Base-by-base conservation (phyloP, 2,329 filamentous ascomycete genomes). In the Cladosporium sp. region DNA sequence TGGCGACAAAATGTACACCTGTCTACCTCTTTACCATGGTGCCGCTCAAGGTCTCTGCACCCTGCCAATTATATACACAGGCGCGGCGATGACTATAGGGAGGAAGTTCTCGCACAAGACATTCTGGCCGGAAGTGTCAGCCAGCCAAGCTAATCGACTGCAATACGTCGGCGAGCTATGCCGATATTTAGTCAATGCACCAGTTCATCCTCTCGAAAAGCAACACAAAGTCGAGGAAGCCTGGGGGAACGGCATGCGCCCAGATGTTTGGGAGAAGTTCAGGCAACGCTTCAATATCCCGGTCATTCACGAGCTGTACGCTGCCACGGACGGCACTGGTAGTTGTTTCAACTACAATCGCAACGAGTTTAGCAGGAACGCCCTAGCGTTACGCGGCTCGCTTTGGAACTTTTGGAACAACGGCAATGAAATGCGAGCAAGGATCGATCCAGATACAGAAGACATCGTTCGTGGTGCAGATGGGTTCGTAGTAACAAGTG, bases 111-210 rank as follows among this genome's bases (percentile, higher is more conserved):
- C 88, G 3, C 88, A 87, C 10, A 83, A 81, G 62, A 83, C 78
- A 1, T 95, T 93, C 73, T 93, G 89, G 87, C 77, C 82, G 5
- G 90, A 94, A 58, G 87, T 88, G 13, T 82, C 88, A 20, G 79
- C 79, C 24, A 82, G 81, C 55, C 76, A 86, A 12, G 88, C 90
- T 17, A 93, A 88, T 2, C 79, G 85, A 5, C 85, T 94, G 58
- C 90, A 93, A 70, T 95, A 95, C 68, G 90, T 95, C 7, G 90
- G 90, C 52, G 90, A 95, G 73, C 91, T 89, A 0, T 86, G 90
- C 62, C 86, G 90, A 3, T 95, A 95, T 70, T 80, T 94, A 1
- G 78, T 94, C 17, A 81, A 88, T 0, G 83, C 86, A 0, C 82
- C 80, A 1, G 73, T 86, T 2, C 77, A 83, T 3, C 79, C 86